Conservation (phyloP, 2,329 filamentous ascomycete species). For the Phaeosphaeriaceae sp. region DNA sequence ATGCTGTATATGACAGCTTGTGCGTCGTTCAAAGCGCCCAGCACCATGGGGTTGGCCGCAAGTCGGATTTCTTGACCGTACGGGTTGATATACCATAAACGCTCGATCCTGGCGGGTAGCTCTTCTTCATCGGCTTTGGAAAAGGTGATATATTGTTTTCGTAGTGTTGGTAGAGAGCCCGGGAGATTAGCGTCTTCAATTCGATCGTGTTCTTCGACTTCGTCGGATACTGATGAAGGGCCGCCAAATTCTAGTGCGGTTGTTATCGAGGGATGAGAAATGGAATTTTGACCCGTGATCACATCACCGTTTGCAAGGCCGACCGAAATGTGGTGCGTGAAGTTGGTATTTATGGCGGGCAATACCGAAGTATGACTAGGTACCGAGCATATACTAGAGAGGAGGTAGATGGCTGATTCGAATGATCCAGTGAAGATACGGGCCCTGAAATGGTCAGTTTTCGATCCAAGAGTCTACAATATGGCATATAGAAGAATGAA, state of each 20-base stretch:
- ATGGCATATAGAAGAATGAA: neutral
- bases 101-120: constrained; percentile 75
- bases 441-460: constrained; percentile 61
- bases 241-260: constrained; percentile 33
- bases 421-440: constrained; percentile 91
- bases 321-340: constrained; percentile 91
- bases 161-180: constrained; percentile 78
- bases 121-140: constrained; percentile 77
- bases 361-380: constrained; percentile 78
- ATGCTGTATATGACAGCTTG: constrained; percentile 86
- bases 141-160: constrained; percentile 82
- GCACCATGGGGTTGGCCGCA: constrained; percentile 78
- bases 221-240: constrained; percentile 34
- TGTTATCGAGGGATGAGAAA: constrained; percentile 40
- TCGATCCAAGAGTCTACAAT: constrained; percentile 51
- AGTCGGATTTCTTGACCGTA: constrained; percentile 96
- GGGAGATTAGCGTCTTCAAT: constrained; percentile 83
- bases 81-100: constrained; percentile 97
- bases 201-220: constrained; percentile 64
- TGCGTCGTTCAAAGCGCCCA: constrained; percentile 69
- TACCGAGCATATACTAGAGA: constrained; percentile 86
- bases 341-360: constrained; percentile 92
- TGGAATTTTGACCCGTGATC: constrained; percentile 85
- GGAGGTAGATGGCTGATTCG: constrained; percentile 88
- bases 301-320: constrained; percentile 75